Base-by-base conservation (phyloP, 2,329 filamentous ascomycete species). In the Trichoderma afroharzianum region DNA sequence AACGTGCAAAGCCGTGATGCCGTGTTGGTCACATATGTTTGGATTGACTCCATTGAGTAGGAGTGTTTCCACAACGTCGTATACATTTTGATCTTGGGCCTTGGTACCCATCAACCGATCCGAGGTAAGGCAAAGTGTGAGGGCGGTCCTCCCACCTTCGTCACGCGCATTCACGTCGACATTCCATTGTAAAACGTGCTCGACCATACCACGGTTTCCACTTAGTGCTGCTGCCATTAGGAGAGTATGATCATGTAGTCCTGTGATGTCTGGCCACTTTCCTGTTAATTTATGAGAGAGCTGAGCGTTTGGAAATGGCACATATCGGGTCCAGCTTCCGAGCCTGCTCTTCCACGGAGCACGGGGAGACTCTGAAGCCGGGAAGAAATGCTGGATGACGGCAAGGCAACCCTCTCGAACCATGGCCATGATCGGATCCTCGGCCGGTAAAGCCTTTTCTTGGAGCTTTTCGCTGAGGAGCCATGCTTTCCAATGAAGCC, bases 201-300 rank as follows among this genome's bases (percentile, higher is more conserved):
- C 21, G 8, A 76, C 53, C 69, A 76, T 71, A 14, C 71, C 61
- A 6, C 63, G 53, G 3, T 70, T 63, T 18, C 72, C 72, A 8
- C 53, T 73, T 9, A 66, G 64, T 6, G 72, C 73, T 26, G 75
- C 75, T 33, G 68, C 59, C 72, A 76, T 75, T 2, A 76, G 57
- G 3, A 70, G 32, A 2, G 71, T 73, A 15, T 74, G 69, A 2
- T 71, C 70, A 11, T 26, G 15, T 2, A 57, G 11, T 2, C 67
- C 68, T 14, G 7, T 70, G 14, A 70, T 50, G 6, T 57, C 47
- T 4, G 53, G 55, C 71, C 69, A 73, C 6, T 47, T 28, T 18
- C 28, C 28, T 15, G 39, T 3, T 33, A 62, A 1, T 21, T 43
- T 18, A n/a, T 21, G 12, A 21, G 18, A 36, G 3, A 47, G 11